Conservation (phyloP, 495 filamentous ascomycete species). For the Penicillium malachiteum region DNA sequence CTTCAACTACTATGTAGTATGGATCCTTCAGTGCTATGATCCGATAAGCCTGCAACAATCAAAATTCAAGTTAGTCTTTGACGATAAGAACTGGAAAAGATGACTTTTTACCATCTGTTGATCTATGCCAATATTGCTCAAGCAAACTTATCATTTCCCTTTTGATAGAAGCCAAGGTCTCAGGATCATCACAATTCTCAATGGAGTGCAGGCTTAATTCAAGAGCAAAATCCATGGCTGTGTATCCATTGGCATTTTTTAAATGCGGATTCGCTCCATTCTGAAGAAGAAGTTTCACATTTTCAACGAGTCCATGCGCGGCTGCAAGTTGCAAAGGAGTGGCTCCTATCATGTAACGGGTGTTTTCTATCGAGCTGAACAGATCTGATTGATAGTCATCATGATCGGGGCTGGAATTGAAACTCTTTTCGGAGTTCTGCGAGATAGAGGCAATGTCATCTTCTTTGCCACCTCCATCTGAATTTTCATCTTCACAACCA, state of each 20-base stretch:
- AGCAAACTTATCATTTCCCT: background rate
- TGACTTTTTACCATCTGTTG: background rate
- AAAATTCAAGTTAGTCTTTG: no score
- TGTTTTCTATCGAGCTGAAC: no score
- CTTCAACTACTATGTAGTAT: no score
- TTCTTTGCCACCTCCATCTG: no score
- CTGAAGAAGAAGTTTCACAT: slow-evolving; percentile 7
- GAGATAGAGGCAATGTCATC: background rate
- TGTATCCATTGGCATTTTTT: slow-evolving; percentile 1
- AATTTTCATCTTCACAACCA: no score
- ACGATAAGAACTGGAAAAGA: no score
- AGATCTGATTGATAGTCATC: no score
- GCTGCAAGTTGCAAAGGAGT: slow-evolving; percentile 7
- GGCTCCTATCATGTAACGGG: background rate
- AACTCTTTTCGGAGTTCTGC: background rate
- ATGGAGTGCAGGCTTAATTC: no score
- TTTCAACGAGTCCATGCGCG: background rate
- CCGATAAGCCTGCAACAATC: no score
- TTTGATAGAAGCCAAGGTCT: background rate
- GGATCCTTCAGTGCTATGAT: no score
- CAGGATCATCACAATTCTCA: background rate
- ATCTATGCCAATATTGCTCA: background rate
- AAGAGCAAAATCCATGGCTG: slow-evolving; percentile 2
- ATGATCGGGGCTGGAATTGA: background rate
- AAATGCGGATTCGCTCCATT: slow-evolving; percentile 4